These are phyloP conservation scores for Abrus pulchellus DNA, from an alignment of 306 rosid genomes.

Conservation along the genomic window DNA sequence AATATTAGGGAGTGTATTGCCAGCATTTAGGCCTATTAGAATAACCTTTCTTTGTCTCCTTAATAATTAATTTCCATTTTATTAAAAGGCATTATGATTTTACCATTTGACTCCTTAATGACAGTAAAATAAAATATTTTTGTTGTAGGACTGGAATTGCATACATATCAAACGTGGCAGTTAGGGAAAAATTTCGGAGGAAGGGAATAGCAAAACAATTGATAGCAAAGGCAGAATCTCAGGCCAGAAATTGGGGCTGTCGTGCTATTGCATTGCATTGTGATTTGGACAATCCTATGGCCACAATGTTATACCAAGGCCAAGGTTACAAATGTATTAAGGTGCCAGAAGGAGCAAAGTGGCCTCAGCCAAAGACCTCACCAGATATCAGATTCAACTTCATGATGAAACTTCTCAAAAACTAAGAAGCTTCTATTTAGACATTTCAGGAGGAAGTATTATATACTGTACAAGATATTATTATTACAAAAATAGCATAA, in stretches of 20 bases:
- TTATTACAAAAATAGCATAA: background rate
- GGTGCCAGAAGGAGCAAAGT: slow-evolving; percentile 87
- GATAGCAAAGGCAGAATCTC: slow-evolving; percentile 75
- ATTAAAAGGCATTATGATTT: background rate
- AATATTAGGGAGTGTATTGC: too few relatives aligned
- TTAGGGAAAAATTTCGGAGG: slow-evolving; percentile 73
- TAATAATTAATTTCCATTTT: background rate
- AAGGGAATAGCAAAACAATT: slow-evolving; percentile 83
- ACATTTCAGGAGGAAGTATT: slow-evolving; percentile 17
- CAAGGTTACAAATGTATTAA: slow-evolving; percentile 77
- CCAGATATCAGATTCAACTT: slow-evolving; percentile 72
- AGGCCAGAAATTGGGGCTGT: slow-evolving; percentile 88
- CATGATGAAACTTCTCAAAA: slow-evolving; percentile 91
- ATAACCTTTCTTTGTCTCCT: too few relatives aligned
- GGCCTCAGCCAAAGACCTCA: slow-evolving; percentile 85
- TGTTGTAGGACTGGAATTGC: slow-evolving; percentile 86
- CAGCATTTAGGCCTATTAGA: too few relatives aligned
- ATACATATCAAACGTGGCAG: slow-evolving; percentile 87
- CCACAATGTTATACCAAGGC: slow-evolving; percentile 71
- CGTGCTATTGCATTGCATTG: slow-evolving; percentile 83
- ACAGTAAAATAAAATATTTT: background rate
- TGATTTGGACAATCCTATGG: slow-evolving; percentile 74
- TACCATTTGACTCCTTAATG: slow-evolving; percentile 7
- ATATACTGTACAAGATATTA: background rate
- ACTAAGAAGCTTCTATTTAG: slow-evolving; percentile 49